Conservation (phyloP, 352 stramenopile genomes). For the Halophytophthora batemanensis region DNA sequence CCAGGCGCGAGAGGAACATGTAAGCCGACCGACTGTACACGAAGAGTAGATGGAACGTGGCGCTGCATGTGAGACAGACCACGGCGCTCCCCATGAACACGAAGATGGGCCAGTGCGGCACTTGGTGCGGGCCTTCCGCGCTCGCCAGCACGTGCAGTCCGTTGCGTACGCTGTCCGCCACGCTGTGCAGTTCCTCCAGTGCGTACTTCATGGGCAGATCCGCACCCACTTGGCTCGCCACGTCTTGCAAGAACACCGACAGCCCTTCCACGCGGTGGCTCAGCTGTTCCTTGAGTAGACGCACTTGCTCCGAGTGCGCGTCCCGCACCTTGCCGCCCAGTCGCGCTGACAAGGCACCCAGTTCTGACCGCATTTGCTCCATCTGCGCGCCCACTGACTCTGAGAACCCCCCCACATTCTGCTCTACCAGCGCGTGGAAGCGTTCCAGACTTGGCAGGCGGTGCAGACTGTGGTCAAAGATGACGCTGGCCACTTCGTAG, state of each 20-base stretch:
- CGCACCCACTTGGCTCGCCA: constrained; percentile 69
- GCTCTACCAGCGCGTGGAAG: constrained; percentile 70
- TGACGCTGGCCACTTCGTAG: constrained; percentile 75
- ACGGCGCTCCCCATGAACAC: constrained; percentile 84
- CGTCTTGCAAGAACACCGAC: constrained; percentile 62
- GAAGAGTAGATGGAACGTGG: constrained; percentile 84
- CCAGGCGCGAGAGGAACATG: constrained; percentile 74
- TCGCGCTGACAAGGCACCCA: constrained; percentile 50
- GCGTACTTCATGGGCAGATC: constrained; percentile 75
- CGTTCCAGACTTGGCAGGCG: constrained; percentile 80
- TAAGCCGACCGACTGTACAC: constrained; percentile 73
- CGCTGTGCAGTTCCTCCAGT: constrained; percentile 65
- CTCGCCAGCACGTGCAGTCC: constrained; percentile 71
- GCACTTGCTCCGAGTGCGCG: constrained; percentile 54
- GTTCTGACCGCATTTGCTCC: constrained; percentile 58
- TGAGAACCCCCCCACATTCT: constrained; percentile 69
- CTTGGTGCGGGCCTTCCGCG: constrained; percentile 60
- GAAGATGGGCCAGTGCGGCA: constrained; percentile 82
- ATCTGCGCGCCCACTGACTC: constrained; percentile 64
- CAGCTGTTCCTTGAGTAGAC: constrained; percentile 53
- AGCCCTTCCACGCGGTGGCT: constrained; percentile 60
- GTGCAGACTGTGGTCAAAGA: constrained; percentile 83
- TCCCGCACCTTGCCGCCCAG: constrained; percentile 39
- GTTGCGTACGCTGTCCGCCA: constrained; percentile 78
- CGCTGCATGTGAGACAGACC: constrained; percentile 79